phyloP scores from a whole-genome alignment of 2,329 filamentous ascomycete species.

The Anisogramma anomala region DNA sequence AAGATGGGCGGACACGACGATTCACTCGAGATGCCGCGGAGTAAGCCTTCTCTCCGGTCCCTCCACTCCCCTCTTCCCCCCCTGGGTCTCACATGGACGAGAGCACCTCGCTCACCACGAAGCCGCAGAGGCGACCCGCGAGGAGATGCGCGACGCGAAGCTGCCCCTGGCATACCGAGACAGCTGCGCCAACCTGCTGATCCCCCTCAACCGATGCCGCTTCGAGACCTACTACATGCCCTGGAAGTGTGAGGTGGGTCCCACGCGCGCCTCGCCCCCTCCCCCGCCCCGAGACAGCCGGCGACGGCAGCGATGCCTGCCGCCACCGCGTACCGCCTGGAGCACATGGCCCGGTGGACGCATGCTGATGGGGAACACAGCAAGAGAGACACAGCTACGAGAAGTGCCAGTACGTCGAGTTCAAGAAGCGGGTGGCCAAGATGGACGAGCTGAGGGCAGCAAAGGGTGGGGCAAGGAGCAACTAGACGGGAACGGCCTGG shows the following conservation, averaged over 20 bases:
- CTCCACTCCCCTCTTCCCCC: not conserved
- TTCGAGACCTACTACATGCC: conserved; percentile 85
- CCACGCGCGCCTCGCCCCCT: not conserved
- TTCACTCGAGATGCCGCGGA: conserved; percentile 8
- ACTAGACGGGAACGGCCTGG: conserved; percentile 34
- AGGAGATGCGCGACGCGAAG: conserved; percentile 87
- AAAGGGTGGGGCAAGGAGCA: conserved; percentile 76
- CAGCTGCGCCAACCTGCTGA: conserved; percentile 87
- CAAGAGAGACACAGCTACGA: conserved; percentile 96
- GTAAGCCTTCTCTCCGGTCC: not conserved
- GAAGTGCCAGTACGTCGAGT: conserved; percentile 98
- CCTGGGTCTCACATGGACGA: too few relatives aligned
- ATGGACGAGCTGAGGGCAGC: conserved; percentile 91
- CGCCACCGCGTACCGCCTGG: not conserved
- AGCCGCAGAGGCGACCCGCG: conserved; percentile 60
- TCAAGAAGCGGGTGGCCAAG: conserved; percentile 96
- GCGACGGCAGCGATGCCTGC: not conserved
- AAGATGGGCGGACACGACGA: conserved; percentile 14
- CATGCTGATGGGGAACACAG: conserved; percentile 33
- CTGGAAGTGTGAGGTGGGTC: conserved; percentile 90
- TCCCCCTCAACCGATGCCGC: conserved; percentile 91
- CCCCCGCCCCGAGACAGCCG: not conserved
- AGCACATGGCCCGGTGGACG: not conserved
- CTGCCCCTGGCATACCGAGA: conserved; percentile 88
- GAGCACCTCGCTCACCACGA: conserved; percentile 7